phyloP scores from a whole-genome alignment of 1,284 basidiomycete genomes.

The Moesziomyces sp. region DNA sequence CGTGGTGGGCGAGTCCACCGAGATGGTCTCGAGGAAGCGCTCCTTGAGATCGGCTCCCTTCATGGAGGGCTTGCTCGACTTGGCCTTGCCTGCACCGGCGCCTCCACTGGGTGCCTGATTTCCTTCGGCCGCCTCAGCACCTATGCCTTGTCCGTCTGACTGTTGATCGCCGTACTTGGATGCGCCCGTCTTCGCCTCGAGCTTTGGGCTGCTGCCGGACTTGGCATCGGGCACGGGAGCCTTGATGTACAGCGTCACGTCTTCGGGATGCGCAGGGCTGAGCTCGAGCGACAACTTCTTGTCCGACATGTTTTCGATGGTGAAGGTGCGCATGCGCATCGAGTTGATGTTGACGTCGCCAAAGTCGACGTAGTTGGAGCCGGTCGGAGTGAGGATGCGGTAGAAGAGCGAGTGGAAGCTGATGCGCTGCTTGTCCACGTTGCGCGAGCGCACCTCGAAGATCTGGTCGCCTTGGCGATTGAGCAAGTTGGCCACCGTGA shows the following conservation, averaged over 20 bases:
- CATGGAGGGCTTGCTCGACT: slow-evolving; percentile 29
- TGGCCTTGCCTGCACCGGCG: slow-evolving; percentile 12
- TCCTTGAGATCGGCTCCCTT: slow-evolving; percentile 68
- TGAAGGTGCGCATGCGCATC: slow-evolving; percentile 69
- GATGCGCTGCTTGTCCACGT: slow-evolving; percentile 71
- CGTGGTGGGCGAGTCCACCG: slow-evolving; percentile 62
- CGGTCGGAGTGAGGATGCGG: slow-evolving; percentile 71
- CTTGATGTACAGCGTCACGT: slow-evolving; percentile 70
- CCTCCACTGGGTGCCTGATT: not conserved
- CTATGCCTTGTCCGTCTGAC: slow-evolving; percentile 8
- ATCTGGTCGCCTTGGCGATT: slow-evolving; percentile 69
- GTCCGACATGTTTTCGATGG: slow-evolving; percentile 70
- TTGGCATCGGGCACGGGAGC: slow-evolving; percentile 17
- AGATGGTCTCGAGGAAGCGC: slow-evolving; percentile 71
- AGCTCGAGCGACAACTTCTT: slow-evolving; percentile 69
- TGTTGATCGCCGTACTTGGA: slow-evolving; percentile 30
- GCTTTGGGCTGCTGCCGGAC: slow-evolving; percentile 20
- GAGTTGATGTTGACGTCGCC: slow-evolving; percentile 71
- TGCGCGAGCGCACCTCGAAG: slow-evolving; percentile 70
- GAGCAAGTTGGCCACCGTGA: slow-evolving; percentile 69
- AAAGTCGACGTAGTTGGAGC: slow-evolving; percentile 71
- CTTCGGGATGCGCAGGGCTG: slow-evolving; percentile 71
- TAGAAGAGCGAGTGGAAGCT: slow-evolving; percentile 72
- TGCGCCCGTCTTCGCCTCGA: slow-evolving; percentile 20
- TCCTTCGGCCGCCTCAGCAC: slow-evolving; percentile 13